Evolutionary conservation across 257 asterid species (phyloP).

Genomic region (Agastache rugosa): DNA sequence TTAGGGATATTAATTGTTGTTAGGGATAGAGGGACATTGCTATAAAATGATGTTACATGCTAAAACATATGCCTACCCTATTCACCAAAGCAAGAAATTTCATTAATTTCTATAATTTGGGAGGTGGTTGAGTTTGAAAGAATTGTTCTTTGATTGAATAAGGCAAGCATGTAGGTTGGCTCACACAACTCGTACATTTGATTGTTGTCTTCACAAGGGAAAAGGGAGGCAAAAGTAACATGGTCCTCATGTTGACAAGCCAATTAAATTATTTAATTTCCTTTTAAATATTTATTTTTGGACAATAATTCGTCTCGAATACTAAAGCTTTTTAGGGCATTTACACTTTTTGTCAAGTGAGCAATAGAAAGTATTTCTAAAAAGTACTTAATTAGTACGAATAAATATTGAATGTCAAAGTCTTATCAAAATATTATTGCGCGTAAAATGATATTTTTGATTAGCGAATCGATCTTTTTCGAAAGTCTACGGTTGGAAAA

Average conservation of each 20-base stretch:
- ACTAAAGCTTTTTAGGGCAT: background rate
- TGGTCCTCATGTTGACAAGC: conserved; percentile 49
- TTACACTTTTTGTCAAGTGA: background rate
- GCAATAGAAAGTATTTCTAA: background rate
- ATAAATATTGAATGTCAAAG: background rate
- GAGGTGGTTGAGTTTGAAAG: conserved; percentile 21
- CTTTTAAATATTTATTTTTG: background rate
- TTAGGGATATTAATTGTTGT: background rate
- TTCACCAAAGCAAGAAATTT: conserved; percentile 4
- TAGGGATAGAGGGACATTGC: conserved; percentile 28
- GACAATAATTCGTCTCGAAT: conserved; percentile 32
- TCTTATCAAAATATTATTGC: background rate
- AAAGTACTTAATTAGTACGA: conserved; percentile 20
- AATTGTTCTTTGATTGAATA: conserved; percentile 23
- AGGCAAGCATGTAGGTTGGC: conserved; percentile 40
- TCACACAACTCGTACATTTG: conserved; percentile 33
- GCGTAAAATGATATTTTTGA: background rate
- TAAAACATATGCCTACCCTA: conserved; percentile 28
- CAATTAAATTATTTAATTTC: conserved; percentile 37
- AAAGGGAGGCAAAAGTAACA: conserved; percentile 67
- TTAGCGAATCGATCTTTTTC: background rate
- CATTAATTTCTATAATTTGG: background rate
- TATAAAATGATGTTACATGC: conserved; percentile 3
- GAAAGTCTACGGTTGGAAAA: conserved; percentile 8
- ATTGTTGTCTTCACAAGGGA: conserved; percentile 46